Base-by-base conservation (phyloP, 78 protist genomes). In the Polysphondylium violaceum region DNA sequence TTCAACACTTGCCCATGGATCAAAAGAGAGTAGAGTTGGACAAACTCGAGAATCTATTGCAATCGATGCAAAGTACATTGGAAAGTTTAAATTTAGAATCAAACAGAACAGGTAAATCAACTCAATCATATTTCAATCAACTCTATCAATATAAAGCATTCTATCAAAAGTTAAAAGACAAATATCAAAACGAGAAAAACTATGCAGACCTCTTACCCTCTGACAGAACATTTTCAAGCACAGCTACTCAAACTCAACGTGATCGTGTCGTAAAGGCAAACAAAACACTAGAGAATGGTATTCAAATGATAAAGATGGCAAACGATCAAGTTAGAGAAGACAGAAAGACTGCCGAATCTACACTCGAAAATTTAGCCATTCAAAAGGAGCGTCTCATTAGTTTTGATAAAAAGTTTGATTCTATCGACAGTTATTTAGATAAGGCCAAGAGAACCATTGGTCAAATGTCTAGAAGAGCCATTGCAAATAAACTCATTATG, bases 401-500 rank as follows among this genome's bases (percentile, higher is more conserved):
- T 31, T 69, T 83, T 41, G 90, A 83, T 43, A 83, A 69, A 53
- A 83, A 58, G n/a, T 63, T 83, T 29, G 90, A 83, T 43, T 63
- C 76, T 1, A 83, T 83, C 69, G 90, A 83, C 40, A 25, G 65
- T 31, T 83, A 33, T 44, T 51, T 83, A 5, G 69, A 58, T 53
- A 35, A 33, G 21, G 63, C 90, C 3, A 47, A 61, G n/a, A 83
- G 58, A 35, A 67, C 78, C 21, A 53, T 83, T 12, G 47, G 55
- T 31, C 38, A 56, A 50, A 83, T 83, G 90, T 53, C 79, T 5
- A 8, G 90, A 40, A 73, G 90, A 40, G 90, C 76, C 8, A 58
- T 83, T 36, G 90, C 90, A 27, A 83, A 83, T 55, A 83, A 83
- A 59, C 35, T 83, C 61, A 83, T 83, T 43, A 53, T 83, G 90